Conservation (phyloP, 192 early-diverging fungal species). For the Mortierella alpina region DNA sequence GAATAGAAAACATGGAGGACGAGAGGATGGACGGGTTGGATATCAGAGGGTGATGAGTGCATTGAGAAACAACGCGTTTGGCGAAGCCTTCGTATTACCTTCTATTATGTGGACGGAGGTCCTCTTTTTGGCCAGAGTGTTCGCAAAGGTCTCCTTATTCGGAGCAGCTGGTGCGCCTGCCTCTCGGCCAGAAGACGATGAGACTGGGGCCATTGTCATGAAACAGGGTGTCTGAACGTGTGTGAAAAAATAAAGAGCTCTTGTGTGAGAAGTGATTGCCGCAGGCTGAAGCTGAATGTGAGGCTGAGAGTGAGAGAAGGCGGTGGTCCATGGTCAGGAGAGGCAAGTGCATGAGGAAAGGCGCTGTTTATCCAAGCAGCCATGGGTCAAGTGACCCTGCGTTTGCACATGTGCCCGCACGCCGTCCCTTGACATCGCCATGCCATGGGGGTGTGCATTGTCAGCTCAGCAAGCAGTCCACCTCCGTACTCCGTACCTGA, state of each 20-base stretch:
- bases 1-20: not conserved
- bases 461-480: no score
- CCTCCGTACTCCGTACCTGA: no score
- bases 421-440: no score
- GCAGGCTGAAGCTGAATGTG: no score
- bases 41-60: no score
- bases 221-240: not conserved
- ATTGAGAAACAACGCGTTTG: not conserved
- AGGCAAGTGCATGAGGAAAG: not conserved
- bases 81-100: constrained; percentile 12
- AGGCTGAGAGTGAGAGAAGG: not conserved
- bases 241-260: not conserved
- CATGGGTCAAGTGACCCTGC: no score
- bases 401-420: no score
- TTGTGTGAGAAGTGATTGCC: not conserved
- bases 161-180: no score
- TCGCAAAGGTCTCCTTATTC: not conserved
- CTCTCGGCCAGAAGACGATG: no score
- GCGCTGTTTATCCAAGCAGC: not conserved
- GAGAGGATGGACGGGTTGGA: not conserved
- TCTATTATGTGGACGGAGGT: constrained; percentile 24
- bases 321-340: not conserved
- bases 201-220: no score
- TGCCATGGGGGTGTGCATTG: no score
- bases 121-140: constrained; percentile 12